phyloP scores from a whole-genome alignment of 306 rosid species.

The Cajanus cajan region DNA sequence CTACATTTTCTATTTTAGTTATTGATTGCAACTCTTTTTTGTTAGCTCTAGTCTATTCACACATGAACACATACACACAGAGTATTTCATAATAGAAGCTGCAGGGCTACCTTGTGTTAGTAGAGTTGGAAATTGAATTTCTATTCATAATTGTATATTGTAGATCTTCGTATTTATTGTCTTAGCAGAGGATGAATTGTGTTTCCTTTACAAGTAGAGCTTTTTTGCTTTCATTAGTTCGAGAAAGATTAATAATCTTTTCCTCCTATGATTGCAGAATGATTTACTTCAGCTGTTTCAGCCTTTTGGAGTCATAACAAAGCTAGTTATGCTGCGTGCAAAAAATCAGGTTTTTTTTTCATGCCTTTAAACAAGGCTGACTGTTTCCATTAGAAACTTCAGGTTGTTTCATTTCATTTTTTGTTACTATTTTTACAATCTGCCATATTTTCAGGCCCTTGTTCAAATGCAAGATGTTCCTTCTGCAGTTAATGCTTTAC shows the following conservation, averaged over 20 bases:
- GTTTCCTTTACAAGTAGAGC: background rate
- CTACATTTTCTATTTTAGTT: background rate
- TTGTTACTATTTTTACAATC: slow-evolving; percentile 6
- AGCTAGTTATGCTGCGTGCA: slow-evolving; percentile 96
- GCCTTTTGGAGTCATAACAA: slow-evolving; percentile 90
- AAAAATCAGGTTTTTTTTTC: slow-evolving; percentile 73
- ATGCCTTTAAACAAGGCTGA: background rate
- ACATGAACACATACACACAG: background rate
- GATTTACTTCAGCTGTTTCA: slow-evolving; percentile 89
- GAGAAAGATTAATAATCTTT: slow-evolving; percentile 4
- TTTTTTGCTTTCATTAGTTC: background rate
- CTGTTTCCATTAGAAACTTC: slow-evolving; percentile 4
- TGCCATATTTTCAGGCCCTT: slow-evolving; percentile 60
- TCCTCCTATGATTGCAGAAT: slow-evolving; percentile 47
- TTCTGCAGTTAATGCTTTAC: slow-evolving; percentile 78
- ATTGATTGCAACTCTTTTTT: background rate
- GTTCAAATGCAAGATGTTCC: slow-evolving; percentile 89
- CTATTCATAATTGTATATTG: background rate
- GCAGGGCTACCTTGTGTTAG: background rate
- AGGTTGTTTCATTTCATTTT: slow-evolving; percentile 4
- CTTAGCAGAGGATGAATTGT: background rate
- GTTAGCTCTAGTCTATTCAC: slow-evolving; percentile 5
- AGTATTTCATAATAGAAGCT: background rate
- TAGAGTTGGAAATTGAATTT: background rate
- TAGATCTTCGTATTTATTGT: background rate